Base-by-base conservation (phyloP, 129 eudicot species). In the Ambrosia trifida region DNA sequence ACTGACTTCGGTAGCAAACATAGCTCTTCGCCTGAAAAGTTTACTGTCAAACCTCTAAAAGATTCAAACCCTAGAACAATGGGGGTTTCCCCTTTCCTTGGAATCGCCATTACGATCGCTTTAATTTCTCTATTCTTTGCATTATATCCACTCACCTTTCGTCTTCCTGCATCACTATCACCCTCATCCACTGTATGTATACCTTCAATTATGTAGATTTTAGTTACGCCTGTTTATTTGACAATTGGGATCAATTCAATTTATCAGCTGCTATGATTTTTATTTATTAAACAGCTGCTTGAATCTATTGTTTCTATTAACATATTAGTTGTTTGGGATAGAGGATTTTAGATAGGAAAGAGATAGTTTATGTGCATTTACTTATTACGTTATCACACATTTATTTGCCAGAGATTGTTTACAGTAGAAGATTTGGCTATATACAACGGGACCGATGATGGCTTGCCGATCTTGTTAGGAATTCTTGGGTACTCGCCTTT, bases 401-500 rank as follows among this genome's bases (percentile, higher is more conserved):
- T 63, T 50, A 5, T 50, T 2, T 72, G 79, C 45, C 87, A 86
- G 89, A 87, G 77, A 66, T 76, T 93, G 64, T 93, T 85, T 80
- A 82, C 85, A 76, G 87, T 66, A 24, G 82, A 87, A 68, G 89
- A 93, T 12, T 72, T 93, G 66, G 86, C 96, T 69, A 74, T 82
- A 62, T 84, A 82, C 76, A 93, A 93, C 79, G 98, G 98, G 40
- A 81, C 90, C 40, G 89, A 82, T 80, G 79, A 74, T 30, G 66
- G 46, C 69, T 74, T 89, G 73, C 96, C 98, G 24, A 93, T 93
- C 57, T 78, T 89, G 19, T 84, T 93, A 65, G 96, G 81, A 13
- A 85, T 93, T 72, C 85, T 93, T 47, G 98, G 98, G 96, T 91
- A 87, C 72, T 66, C 62, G 1, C 38, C 53, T 41, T 66, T 57